A percentile compares a stretch with the other conserved stretches of the same genome.
These are phyloP conservation scores for Pisolithus orientalis DNA, from an alignment of 768 basidiomycete species.

Conservation along the genomic window DNA sequence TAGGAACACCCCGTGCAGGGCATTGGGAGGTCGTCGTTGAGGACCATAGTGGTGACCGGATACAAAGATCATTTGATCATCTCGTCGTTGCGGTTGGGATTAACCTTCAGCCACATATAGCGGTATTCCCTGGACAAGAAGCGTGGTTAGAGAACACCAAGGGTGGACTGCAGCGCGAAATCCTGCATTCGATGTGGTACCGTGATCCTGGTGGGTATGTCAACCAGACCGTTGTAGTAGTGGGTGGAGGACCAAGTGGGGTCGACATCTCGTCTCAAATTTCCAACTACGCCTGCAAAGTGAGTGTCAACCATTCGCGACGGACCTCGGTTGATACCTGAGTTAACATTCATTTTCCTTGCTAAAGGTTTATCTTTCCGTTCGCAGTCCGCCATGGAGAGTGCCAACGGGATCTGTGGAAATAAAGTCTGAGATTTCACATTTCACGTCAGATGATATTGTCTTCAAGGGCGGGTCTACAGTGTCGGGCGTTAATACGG, in stretches of 20 bases:
- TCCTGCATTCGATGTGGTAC: constrained; percentile 50
- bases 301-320: constrained; percentile 13
- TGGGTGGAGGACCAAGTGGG: no score
- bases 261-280: constrained; percentile 41
- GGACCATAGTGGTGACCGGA: no score
- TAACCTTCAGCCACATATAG: constrained; percentile 45
- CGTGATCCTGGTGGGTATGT: constrained; percentile 39
- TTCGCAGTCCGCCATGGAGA: no score
- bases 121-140: constrained; percentile 31
- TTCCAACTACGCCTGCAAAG: constrained; percentile 34
- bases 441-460: constrained; percentile 39
- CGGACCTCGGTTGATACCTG: not conserved
- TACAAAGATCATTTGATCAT: constrained; percentile 36
- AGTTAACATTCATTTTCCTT: not conserved
- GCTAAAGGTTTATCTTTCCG: constrained; percentile 29
- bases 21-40: constrained; percentile 39
- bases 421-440: not conserved
- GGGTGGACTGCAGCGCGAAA: constrained; percentile 27
- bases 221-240: constrained; percentile 23
- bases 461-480: constrained; percentile 43
- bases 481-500: constrained; percentile 34
- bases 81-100: constrained; percentile 50
- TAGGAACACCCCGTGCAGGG: constrained; percentile 31
- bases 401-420: no score
- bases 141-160: not conserved